phyloP scores from a whole-genome alignment of 176 grass and related monocot species.

The Triticum timopheevii region DNA sequence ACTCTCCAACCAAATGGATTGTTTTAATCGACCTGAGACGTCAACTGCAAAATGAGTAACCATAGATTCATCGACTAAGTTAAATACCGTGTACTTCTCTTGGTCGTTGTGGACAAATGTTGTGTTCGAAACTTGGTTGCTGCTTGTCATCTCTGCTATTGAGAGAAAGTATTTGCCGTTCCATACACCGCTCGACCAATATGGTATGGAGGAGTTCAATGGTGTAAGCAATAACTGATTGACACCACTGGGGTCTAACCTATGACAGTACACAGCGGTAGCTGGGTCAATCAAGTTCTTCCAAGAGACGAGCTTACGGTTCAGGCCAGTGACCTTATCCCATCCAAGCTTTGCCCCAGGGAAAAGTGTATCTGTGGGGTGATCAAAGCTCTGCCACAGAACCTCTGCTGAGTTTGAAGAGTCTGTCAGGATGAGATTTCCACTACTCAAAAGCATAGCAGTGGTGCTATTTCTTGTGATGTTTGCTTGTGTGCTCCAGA shows the following conservation, averaged over 20 bases:
- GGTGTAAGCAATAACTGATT: not conserved
- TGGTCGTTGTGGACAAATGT: not conserved
- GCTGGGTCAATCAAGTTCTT: not conserved
- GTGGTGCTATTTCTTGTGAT: not conserved
- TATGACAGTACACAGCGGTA: not conserved
- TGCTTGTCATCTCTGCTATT: constrained; percentile 4
- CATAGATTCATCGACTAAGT: not conserved
- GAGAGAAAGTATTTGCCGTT: constrained; percentile 29
- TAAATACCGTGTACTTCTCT: constrained; percentile 18
- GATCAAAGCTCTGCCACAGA: constrained; percentile 6
- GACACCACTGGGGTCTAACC: not conserved
- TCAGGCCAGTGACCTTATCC: not conserved
- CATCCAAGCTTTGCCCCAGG: not conserved
- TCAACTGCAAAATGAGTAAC: not conserved
- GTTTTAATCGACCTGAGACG: constrained; percentile 5
- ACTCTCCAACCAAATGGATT: constrained; percentile 6
- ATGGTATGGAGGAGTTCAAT: constrained; percentile 9
- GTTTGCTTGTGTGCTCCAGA: not conserved
- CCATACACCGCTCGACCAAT: constrained; percentile 39
- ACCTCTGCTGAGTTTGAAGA: not conserved
- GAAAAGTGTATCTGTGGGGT: not conserved
- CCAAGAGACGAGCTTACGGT: not conserved
- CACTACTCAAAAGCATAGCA: not conserved
- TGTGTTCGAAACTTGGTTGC: not conserved
- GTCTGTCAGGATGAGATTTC: not conserved